Evolutionary conservation across 345 rosid genomes (phyloP).

Genomic region (Populus pruinosa): DNA sequence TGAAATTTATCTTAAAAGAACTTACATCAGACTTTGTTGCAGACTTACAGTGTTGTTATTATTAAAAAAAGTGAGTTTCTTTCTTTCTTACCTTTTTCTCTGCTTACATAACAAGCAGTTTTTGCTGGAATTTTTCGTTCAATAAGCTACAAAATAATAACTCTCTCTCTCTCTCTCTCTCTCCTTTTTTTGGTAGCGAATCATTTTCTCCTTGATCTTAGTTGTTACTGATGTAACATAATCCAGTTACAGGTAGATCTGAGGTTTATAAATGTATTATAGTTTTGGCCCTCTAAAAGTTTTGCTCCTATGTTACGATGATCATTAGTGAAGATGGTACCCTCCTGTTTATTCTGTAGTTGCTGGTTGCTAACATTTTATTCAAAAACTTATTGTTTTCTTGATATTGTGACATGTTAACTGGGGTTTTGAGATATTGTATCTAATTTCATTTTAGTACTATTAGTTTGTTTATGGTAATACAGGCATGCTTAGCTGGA

Average conservation of each 20-base stretch:
- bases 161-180: neutral
- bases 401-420: neutral
- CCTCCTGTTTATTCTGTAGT: neutral
- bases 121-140: neutral
- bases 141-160: neutral
- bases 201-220: neutral
- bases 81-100: neutral
- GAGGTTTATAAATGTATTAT: neutral
- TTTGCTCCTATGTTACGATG: neutral
- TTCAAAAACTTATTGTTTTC: neutral
- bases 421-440: neutral
- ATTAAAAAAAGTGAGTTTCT: neutral
- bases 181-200: neutral
- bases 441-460: neutral
- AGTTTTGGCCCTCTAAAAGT: neutral
- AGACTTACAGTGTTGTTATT: neutral
- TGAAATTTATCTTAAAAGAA: neutral
- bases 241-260: neutral
- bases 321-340: neutral
- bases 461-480: neutral
- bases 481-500: neutral
- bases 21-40: neutral
- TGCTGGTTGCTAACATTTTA: neutral
- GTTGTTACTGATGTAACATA: neutral
- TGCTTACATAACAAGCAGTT: neutral